Evolutionary conservation across 805 yeast species (phyloP).

Genomic region (Pichia occidentalis): DNA sequence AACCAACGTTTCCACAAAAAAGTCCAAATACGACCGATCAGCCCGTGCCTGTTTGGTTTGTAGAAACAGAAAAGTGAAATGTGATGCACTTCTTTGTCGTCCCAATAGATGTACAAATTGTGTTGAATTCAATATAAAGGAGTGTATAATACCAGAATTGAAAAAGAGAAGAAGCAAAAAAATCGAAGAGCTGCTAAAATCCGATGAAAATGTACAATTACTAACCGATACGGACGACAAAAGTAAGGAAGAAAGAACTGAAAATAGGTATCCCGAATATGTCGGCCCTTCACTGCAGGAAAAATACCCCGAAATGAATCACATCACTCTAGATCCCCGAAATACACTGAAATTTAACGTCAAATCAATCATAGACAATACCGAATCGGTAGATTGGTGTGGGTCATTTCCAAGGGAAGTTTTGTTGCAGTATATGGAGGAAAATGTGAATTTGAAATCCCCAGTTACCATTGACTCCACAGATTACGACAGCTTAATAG

Average conservation of each 20-base stretch:
- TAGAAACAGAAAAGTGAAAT: constrained; percentile 71
- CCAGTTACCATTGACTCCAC: constrained; percentile 13
- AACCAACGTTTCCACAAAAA: no score
- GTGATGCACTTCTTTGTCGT: constrained; percentile 54
- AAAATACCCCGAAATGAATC: constrained; percentile 20
- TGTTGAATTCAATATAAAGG: constrained; percentile 56
- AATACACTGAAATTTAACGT: constrained; percentile 15
- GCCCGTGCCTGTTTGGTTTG: constrained; percentile 73
- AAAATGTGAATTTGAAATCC: constrained; percentile 4
- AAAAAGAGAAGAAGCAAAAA: constrained; percentile 23
- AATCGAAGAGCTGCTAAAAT: constrained; percentile 17
- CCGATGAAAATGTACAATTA: constrained; percentile 11
- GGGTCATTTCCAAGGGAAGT: constrained; percentile 27
- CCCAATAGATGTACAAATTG: constrained; percentile 59
- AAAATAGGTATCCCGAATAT: constrained; percentile 13
- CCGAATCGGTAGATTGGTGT: constrained; percentile 5
- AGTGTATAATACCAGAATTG: constrained; percentile 57
- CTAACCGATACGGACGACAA: neutral
- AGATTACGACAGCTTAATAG: constrained; percentile 20
- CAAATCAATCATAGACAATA: neutral
- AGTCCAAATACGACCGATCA: constrained; percentile 1
- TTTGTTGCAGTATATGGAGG: constrained; percentile 21
- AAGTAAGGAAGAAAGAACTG: neutral
- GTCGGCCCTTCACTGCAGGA: constrained; percentile 21
- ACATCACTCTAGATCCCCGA: constrained; percentile 19